Evolutionary conservation across 2,329 filamentous ascomycete species (phyloP), one percentile per base, ranked within the genome.

Genomic region (Kalmusia sp.): DNA sequence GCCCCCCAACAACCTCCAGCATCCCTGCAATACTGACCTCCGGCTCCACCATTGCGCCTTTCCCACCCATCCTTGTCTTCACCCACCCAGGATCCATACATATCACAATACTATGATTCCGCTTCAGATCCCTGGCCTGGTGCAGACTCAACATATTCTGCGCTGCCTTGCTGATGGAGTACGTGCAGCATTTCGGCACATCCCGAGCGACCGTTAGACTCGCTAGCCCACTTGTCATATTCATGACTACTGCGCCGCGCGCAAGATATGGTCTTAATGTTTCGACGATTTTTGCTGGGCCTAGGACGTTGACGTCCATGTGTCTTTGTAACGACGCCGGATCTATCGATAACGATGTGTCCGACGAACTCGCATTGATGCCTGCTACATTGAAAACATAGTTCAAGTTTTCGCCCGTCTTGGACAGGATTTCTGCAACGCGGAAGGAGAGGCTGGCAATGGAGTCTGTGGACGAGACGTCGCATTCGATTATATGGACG

Each of bases 11-110:
- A 4, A 71, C 65, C 49, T 75, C 71, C 52, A 77, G 41, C 73
- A 77, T 77, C 11, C 71, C 69, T 21, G 61, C 57, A 48, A 77
- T 73, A 55, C 72, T 76, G 39, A 74, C 68, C 31, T 72, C 50
- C 4, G 70, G 63, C 62, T 74, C 70, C 15, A 77, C 62, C 58
- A 76, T 65, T 22, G 75, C 75, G 3, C 72, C 73, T 31, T 75
- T 71, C 0, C 77, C 77, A 2, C 77, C 77, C 70, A 79, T 75
- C 54, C 75, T 70, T 19, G 76, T 79, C 70, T 75, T 72, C 21
- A 79, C 76, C 76, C 76, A 79, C 6, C 77, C 77, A 0, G 77
- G 77, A 66, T 79, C 75, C 73, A 77, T 75, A 43, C 70, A 70
- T 19, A 77, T 65, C 8, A 76, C 74, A 14, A 67, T 68, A 6